These are phyloP conservation scores for Dinochytrium kinnereticum DNA, from an alignment of 371 early-diverging fungal genomes.

Conservation along the genomic window DNA sequence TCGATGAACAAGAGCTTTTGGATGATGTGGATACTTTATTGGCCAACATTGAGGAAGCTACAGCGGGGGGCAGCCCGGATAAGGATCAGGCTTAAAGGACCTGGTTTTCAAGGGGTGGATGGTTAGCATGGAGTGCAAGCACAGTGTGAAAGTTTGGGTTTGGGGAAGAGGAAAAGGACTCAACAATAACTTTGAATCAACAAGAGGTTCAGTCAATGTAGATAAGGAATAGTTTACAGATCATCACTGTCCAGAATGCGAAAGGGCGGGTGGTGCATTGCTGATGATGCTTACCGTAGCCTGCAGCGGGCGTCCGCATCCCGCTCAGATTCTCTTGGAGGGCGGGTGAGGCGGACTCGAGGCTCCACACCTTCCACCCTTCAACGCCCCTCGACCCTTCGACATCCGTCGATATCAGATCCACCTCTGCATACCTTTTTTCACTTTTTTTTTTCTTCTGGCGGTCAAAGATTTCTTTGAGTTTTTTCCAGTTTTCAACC, in stretches of 20 bases:
- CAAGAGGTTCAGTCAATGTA: conserved; percentile 23
- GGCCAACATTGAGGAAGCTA: conserved; percentile 12
- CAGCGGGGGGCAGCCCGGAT: background rate
- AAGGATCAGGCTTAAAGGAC: background rate
- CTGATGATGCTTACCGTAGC: too few species aligned
- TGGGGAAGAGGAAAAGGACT: background rate
- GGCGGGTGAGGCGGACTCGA: too few species aligned
- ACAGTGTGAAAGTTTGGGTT: background rate
- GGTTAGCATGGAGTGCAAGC: background rate
- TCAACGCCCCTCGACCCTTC: too few species aligned
- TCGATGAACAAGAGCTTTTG: conserved; percentile 32
- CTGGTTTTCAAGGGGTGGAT: background rate
- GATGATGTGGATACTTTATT: conserved; percentile 30
- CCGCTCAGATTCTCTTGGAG: too few species aligned
- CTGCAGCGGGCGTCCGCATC: too few species aligned
- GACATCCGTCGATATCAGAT: too few species aligned
- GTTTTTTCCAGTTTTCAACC: too few species aligned
- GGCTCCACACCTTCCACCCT: too few species aligned
- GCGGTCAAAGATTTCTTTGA: too few species aligned
- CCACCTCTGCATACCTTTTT: too few species aligned
- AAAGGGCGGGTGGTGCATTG: too few species aligned
- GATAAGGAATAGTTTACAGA: conserved; percentile 26
- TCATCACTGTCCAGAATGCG: conserved; percentile 13
- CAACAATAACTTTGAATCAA: background rate
- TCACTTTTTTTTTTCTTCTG: too few species aligned